phyloP scores from a whole-genome alignment of 495 filamentous ascomycete genomes.

The Penicillium argentinense region DNA sequence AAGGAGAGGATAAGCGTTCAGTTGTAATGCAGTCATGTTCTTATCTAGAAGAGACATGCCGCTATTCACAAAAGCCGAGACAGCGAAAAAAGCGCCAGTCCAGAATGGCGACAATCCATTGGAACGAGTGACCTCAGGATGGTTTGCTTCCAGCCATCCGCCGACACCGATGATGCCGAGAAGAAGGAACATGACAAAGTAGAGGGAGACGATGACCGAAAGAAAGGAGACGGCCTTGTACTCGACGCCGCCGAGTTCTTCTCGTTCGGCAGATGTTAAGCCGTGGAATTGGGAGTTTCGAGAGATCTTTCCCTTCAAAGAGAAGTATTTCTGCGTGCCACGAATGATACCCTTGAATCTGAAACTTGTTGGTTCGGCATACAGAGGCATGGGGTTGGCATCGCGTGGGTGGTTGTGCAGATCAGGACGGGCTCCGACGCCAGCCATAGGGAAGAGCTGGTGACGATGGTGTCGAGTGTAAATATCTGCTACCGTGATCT shows the following conservation, averaged over 20 bases:
- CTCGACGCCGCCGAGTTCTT: constrained; percentile 74
- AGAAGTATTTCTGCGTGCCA: constrained; percentile 40
- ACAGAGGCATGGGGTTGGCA: constrained; percentile 18
- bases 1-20: constrained; percentile 63
- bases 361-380: constrained; percentile 16
- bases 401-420: constrained; percentile 41
- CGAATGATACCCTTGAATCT: constrained; percentile 27
- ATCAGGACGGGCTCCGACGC: constrained; percentile 52
- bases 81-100: constrained; percentile 46
- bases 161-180: constrained; percentile 72
- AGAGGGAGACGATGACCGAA: constrained; percentile 67
- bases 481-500: constrained; percentile 33
- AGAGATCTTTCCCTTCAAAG: constrained; percentile 50
- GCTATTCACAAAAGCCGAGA: constrained; percentile 82
- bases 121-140: constrained; percentile 51
- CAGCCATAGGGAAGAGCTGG: constrained; percentile 50
- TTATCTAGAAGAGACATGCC: constrained; percentile 83
- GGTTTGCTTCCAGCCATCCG: constrained; percentile 64
- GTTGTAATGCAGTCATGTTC: constrained; percentile 64
- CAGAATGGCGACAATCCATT: constrained; percentile 71
- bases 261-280: constrained; percentile 65
- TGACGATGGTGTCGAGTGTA: constrained; percentile 25
- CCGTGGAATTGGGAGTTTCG: constrained; percentile 75
- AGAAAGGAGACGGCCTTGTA: constrained; percentile 76
- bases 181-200: constrained; percentile 71